Percentiles rank a stretch among this genome's conserved stretches.
phyloP scores from a whole-genome alignment of 1,139 yeast species.

The Martiniozyma asiatica region DNA sequence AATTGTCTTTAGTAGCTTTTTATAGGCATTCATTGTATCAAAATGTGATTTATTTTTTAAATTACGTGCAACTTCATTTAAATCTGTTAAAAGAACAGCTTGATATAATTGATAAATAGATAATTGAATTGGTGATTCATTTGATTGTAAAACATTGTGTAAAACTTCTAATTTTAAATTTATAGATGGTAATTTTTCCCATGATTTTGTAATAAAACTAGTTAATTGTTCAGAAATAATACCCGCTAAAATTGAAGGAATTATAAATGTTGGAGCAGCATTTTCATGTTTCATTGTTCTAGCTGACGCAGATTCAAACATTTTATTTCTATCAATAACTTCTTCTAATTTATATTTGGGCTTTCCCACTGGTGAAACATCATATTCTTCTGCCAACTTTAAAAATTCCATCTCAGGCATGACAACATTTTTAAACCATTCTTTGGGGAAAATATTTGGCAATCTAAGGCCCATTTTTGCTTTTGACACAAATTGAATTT shows the following conservation, averaged over 20 bases:
- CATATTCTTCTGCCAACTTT: constrained; percentile 9
- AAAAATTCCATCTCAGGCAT: constrained; percentile 19
- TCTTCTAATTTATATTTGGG: constrained; percentile 22
- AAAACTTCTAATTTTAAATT: constrained; percentile 36
- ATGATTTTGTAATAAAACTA: constrained; percentile 15
- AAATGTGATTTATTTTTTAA: constrained; percentile 14
- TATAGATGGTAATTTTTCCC: constrained; percentile 20
- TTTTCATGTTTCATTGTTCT: constrained; percentile 10
- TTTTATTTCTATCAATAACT: constrained; percentile 15
- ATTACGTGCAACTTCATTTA: constrained; percentile 15
- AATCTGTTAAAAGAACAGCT: constrained; percentile 22
- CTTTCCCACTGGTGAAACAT: constrained; percentile 19
- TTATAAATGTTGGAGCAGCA: constrained; percentile 17
- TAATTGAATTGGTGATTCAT: constrained; percentile 37
- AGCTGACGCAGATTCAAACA: constrained; percentile 19
- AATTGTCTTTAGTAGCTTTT: constrained; percentile 13
- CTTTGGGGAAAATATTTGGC: constrained; percentile 38
- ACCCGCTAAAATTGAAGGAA: constrained; percentile 21
- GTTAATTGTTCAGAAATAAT: constrained; percentile 19
- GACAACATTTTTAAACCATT: constrained; percentile 23
- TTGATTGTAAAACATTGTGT: constrained; percentile 42
- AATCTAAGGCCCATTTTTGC: constrained; percentile 37
- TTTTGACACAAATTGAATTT: constrained; percentile 36
- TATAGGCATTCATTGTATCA: constrained; percentile 18
- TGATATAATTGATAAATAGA: constrained; percentile 37